Evolutionary conservation across 2,329 filamentous ascomycete species (phyloP).

Genomic region (Purpureocillium lavendulum): DNA sequence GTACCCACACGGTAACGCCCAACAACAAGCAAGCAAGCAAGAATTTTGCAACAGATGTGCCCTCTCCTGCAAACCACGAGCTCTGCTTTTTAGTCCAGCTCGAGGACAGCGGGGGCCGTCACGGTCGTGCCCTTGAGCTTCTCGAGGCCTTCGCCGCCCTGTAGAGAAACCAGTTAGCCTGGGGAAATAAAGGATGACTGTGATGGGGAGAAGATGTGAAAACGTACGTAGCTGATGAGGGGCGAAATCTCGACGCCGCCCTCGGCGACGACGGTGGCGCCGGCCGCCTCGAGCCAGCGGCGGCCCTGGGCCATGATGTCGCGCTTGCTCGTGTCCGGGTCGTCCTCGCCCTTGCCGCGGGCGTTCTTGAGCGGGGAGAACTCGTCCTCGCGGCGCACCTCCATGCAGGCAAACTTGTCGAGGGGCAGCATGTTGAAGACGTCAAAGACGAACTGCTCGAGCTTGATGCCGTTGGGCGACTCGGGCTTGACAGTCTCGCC

Average conservation of each 20-base stretch:
- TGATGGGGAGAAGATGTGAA: not conserved
- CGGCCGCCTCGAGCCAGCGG: conserved; percentile 75
- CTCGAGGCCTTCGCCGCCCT: conserved; percentile 57
- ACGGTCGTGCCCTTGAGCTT: conserved; percentile 44
- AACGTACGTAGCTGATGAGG: conserved; percentile 87
- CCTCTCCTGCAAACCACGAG: not conserved
- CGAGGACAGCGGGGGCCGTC: conserved; percentile 42
- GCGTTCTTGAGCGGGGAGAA: conserved; percentile 96
- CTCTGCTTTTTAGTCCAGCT: conserved; percentile 26
- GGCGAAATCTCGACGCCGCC: conserved; percentile 85
- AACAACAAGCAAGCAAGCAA: not conserved
- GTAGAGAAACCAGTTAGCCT: conserved; percentile 7
- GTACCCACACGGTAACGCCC: not conserved
- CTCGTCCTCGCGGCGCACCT: conserved; percentile 94
- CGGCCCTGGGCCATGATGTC: conserved; percentile 88
- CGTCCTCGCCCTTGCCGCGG: conserved; percentile 78
- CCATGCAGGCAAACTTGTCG: conserved; percentile 87
- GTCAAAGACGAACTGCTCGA: conserved; percentile 98
- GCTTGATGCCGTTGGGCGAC: conserved; percentile 96
- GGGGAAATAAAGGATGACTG: not conserved
- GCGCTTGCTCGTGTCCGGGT: conserved; percentile 82
- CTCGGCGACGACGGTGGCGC: conserved; percentile 62
- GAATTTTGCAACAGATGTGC: too few species aligned
- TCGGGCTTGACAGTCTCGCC: conserved; percentile 82
- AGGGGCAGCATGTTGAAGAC: conserved; percentile 87